Percentiles rank a stretch among this genome's conserved stretches.
These are phyloP conservation scores for Ajuga reptans DNA, from an alignment of 305 asterid genomes.

Conservation along the genomic window DNA sequence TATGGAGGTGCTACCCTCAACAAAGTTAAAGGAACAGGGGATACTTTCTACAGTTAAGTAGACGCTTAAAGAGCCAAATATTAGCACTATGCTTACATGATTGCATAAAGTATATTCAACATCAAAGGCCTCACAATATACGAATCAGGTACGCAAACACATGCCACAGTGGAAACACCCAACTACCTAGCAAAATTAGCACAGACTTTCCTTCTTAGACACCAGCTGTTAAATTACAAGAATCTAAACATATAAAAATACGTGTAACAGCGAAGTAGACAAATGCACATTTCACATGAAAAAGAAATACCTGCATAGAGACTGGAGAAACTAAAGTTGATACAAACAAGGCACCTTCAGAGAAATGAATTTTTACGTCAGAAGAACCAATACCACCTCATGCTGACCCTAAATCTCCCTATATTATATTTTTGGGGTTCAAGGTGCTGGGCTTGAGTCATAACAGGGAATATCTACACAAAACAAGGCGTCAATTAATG, in stretches of 20 bases:
- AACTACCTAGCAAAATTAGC: neutral
- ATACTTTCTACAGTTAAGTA: neutral
- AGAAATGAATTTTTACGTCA: slow-evolving; percentile 8
- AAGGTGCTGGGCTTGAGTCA: neutral
- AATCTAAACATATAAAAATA: neutral
- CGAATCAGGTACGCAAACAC: slow-evolving; percentile 2
- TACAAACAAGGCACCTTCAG: slow-evolving; percentile 67
- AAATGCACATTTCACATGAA: neutral
- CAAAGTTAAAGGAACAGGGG: neutral
- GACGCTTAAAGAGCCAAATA: neutral
- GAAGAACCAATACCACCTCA: slow-evolving; percentile 14
- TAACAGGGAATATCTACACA: neutral
- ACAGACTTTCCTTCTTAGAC: neutral
- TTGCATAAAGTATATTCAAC: neutral
- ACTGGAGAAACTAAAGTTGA: slow-evolving; percentile 75
- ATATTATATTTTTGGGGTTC: neutral
- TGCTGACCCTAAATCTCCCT: neutral
- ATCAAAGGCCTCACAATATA: neutral
- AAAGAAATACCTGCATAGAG: slow-evolving; percentile 61
- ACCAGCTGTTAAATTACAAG: slow-evolving; percentile 4
- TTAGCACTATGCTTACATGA: neutral
- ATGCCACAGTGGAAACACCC: neutral
- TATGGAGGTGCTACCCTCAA: neutral
- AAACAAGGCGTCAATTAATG: slow-evolving; percentile 1
- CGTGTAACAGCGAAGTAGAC: neutral